These are phyloP conservation scores for Hypoxylon sp. DNA, from an alignment of 2,329 filamentous ascomycete species.

Conservation along the genomic window DNA sequence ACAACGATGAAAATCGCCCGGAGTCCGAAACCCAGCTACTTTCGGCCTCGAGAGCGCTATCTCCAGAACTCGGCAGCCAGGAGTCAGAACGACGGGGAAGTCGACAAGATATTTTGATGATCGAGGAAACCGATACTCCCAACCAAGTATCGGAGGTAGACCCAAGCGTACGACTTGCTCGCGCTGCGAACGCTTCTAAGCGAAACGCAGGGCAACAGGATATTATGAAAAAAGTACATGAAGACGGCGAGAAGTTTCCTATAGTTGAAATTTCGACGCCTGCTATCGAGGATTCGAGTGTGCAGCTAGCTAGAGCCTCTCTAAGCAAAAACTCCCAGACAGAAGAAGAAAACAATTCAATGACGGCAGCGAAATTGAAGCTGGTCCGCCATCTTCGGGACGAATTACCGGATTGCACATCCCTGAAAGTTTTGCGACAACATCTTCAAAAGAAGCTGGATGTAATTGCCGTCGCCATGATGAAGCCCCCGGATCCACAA, in stretches of 20 bases:
- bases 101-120: constrained; percentile 17
- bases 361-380: constrained; percentile 59
- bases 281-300: constrained; percentile 44
- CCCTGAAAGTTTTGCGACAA: constrained; percentile 66
- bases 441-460: constrained; percentile 65
- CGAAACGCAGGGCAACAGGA: constrained; percentile 32
- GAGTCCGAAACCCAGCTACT: constrained; percentile 13
- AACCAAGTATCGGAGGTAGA: constrained; percentile 37
- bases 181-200: constrained; percentile 44
- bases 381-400: constrained; percentile 62
- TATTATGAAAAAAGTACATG: constrained; percentile 16
- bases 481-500: constrained; percentile 63
- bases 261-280: constrained; percentile 30
- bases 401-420: constrained; percentile 66
- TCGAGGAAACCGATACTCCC: constrained; percentile 22
- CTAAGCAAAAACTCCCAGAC: constrained; percentile 44
- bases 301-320: constrained; percentile 48
- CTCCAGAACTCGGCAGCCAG: constrained; percentile 28
- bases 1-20: constrained; percentile 18
- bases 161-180: constrained; percentile 48
- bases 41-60: constrained; percentile 8
- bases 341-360: constrained; percentile 50
- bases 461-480: constrained; percentile 67
- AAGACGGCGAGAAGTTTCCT: constrained; percentile 31
- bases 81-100: constrained; percentile 22